Evolutionary conservation across 805 yeast genomes (phyloP), one percentile per base, ranked within the genome.

Genomic region (Sporopachydermia quercuum): DNA sequence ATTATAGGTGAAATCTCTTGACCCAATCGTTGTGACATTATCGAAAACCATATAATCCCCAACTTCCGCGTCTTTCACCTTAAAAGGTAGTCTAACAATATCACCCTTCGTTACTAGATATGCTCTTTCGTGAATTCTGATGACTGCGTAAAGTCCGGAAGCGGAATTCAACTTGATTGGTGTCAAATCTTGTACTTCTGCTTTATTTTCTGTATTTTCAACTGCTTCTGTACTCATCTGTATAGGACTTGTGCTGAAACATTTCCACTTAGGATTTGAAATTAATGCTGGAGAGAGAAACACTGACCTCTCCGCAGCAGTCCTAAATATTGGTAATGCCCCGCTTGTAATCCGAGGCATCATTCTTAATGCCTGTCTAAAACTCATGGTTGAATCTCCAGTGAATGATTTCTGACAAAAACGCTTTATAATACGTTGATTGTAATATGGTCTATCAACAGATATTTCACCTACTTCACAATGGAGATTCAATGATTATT

Each of bases 91-190:
- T 16, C 76, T 70, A 39, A 91, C 71, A 47, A 68, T 71, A 57
- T 91, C 99, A 16, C 99, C 99, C 48, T 78, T 74, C 17, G 97
- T 86, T 14, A 91, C 91, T 45, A 91, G 64, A 53, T 83, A 86
- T 35, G 91, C 84, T 58, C 85, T 76, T 58, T 78, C 74, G 62
- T 85, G 91, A 33, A 91, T 71, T 49, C 74, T 76, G 47, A 89
- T 70, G 5, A 83, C 67, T 37, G 97, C 97, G 54, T 85, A 91
- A 19, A 89, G 60, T 45, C 72, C 73, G 44, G 73, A 71, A 38
- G 77, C 71, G n/a, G 53, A 55, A 40, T 79, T 76, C 39, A 74
- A 68, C 52, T 78, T 83, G 44, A 86, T 62, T 2, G 84, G 77
- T 0, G 74, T 58, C 40, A 76, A 57, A 50, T 75, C 79, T 18